These are phyloP conservation scores for Butyriboletus loyo DNA, from an alignment of 768 basidiomycete species.

Conservation along the genomic window DNA sequence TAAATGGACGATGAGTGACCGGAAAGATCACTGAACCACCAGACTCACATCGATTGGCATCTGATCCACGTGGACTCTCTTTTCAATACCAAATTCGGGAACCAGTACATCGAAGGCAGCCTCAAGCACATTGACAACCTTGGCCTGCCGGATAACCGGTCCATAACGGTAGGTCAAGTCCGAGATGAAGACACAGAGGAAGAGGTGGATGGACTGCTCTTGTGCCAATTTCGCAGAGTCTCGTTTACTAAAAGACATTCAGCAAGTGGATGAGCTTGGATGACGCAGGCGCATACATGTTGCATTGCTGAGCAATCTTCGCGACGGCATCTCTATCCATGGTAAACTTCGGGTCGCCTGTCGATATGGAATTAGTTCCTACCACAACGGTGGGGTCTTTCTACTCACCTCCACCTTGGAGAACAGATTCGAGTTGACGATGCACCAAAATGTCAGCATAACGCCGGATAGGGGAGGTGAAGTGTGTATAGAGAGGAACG, in stretches of 20 bases:
- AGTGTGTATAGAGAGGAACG: conserved; percentile 89
- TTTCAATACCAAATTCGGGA: conserved; percentile 98
- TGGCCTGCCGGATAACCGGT: conserved; percentile 92
- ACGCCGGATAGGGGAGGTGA: conserved; percentile 89
- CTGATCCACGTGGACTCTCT: conserved; percentile 97
- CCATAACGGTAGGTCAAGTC: conserved; percentile 95
- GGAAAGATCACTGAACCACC: neutral
- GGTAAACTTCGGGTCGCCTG: conserved; percentile 82
- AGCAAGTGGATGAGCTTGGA: neutral
- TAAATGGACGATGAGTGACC: conserved; percentile 33
- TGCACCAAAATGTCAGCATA: conserved; percentile 95
- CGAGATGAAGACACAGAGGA: conserved; percentile 90
- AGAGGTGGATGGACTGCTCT: conserved; percentile 94
- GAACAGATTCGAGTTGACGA: conserved; percentile 89
- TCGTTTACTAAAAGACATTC: conserved; percentile 57
- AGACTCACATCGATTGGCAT: conserved; percentile 91
- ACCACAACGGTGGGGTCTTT: neutral
- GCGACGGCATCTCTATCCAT: conserved; percentile 99
- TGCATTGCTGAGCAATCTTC: conserved; percentile 97
- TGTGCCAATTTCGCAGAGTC: conserved; percentile 91
- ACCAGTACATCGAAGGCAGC: conserved; percentile 96
- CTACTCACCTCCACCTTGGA: conserved; percentile 63
- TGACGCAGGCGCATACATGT: conserved; percentile 61
- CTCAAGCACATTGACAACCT: conserved; percentile 93
- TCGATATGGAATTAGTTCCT: conserved; percentile 2